Evolutionary conservation across 768 basidiomycete genomes (phyloP).

Genomic region (Melanogaster broomeanus): DNA sequence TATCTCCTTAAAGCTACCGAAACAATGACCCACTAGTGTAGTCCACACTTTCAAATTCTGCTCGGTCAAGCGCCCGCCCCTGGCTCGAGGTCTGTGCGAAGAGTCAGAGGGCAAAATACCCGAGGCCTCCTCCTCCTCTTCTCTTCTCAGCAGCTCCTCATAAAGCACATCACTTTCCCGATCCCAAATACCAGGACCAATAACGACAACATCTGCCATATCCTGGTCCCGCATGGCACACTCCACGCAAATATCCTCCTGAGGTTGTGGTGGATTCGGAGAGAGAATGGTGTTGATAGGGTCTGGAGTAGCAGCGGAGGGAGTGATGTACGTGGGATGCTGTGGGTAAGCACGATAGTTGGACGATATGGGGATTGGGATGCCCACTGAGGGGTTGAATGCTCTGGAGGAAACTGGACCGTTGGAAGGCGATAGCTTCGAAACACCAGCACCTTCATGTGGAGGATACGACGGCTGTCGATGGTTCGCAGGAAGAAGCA

Average conservation of each 20-base stretch:
- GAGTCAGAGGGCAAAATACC: constrained; percentile 52
- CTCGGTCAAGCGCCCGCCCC: constrained; percentile 71
- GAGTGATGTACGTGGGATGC: constrained; percentile 76
- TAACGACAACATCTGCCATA: constrained; percentile 93
- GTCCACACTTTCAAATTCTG: constrained; percentile 82
- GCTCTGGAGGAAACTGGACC: constrained; percentile 59
- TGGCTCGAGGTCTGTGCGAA: constrained; percentile 59
- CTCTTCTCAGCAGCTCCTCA: constrained; percentile 73
- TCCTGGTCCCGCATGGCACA: constrained; percentile 99
- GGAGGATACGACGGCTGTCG: constrained; percentile 49
- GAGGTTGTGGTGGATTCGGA: constrained; percentile 50
- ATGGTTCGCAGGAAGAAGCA: constrained; percentile 42
- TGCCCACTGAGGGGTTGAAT: constrained; percentile 42
- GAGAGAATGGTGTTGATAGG: constrained; percentile 65
- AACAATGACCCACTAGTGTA: constrained; percentile 57
- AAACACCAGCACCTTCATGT: constrained; percentile 33
- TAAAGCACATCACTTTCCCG: constrained; percentile 83
- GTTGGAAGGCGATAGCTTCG: constrained; percentile 48
- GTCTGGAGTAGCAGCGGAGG: constrained; percentile 47
- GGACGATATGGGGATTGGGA: constrained; percentile 63
- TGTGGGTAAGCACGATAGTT: constrained; percentile 69
- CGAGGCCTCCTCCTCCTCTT: constrained; percentile 64
- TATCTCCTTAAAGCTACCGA: neutral
- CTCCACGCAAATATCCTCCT: constrained; percentile 91
- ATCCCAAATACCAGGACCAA: constrained; percentile 86